Evolutionary conservation across 2,329 filamentous ascomycete genomes (phyloP).

Genomic region (Colletotrichum tropicale): DNA sequence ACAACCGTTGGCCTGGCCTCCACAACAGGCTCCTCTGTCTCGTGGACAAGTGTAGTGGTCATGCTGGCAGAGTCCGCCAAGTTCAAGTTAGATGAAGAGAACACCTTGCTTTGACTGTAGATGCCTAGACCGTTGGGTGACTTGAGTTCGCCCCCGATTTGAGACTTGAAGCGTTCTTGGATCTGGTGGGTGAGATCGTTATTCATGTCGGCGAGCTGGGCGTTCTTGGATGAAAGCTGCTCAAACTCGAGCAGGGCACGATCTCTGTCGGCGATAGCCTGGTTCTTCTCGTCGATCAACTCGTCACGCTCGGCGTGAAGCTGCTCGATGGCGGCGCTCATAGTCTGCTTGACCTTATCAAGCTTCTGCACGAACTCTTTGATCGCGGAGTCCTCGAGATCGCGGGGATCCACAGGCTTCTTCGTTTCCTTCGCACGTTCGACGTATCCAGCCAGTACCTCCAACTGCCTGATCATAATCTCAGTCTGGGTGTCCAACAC

Average conservation of each 20-base stretch:
- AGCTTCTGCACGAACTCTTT: constrained; percentile 86
- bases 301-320: constrained; percentile 77
- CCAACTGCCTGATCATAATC: constrained; percentile 91
- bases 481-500: constrained; percentile 93
- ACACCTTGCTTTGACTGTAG: constrained; percentile 57
- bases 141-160: constrained; percentile 57
- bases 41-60: constrained; percentile 63
- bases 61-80: constrained; percentile 55
- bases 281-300: constrained; percentile 82
- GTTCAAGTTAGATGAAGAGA: constrained; percentile 54
- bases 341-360: constrained; percentile 63
- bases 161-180: constrained; percentile 89
- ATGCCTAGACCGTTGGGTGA: constrained; percentile 62
- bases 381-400: constrained; percentile 87
- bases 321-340: constrained; percentile 63
- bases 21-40: constrained; percentile 70
- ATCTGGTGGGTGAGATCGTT: constrained; percentile 95
- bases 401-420: constrained; percentile 78
- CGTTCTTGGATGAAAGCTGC: constrained; percentile 91
- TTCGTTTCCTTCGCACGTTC: constrained; percentile 84
- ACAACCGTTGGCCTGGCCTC: constrained; percentile 87
- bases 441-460: constrained; percentile 87
- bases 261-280: constrained; percentile 84
- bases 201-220: constrained; percentile 92
- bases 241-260: constrained; percentile 95